These are phyloP conservation scores for Globisporangium heterothallicum DNA, from an alignment of 352 stramenopile species.

Conservation along the genomic window DNA sequence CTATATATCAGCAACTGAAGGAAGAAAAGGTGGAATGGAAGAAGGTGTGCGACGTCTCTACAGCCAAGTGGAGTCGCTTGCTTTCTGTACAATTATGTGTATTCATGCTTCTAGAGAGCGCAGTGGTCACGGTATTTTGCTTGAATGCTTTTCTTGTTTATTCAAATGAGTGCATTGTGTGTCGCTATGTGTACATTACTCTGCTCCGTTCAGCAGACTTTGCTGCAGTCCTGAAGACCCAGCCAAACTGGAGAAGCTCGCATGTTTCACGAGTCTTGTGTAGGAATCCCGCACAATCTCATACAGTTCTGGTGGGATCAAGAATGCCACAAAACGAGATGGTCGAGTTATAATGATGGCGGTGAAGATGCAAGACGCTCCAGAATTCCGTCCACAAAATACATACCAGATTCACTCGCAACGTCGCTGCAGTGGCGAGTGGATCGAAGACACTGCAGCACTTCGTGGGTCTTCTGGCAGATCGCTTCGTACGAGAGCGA, in stretches of 20 bases:
- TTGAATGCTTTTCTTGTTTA: not conserved
- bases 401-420: constrained; percentile 1
- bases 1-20: not conserved
- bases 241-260: not conserved
- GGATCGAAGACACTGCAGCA: constrained; percentile 7
- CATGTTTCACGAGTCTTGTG: not conserved
- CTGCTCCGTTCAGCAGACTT: not conserved
- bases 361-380: too few species aligned
- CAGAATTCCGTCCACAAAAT: not conserved
- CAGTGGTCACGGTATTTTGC: not conserved
- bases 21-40: not conserved
- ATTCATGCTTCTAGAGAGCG: not conserved
- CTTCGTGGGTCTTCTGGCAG: not conserved
- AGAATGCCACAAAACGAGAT: too few species aligned
- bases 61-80: not conserved
- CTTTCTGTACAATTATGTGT: not conserved
- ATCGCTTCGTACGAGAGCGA: constrained; percentile 1
- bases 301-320: not conserved
- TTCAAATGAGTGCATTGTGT: not conserved
- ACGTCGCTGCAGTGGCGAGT: constrained; percentile 7
- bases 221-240: not conserved
- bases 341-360: too few species aligned
- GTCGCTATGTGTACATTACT: not conserved
- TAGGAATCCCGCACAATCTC: not conserved
- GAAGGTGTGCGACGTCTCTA: not conserved